Base-by-base conservation (phyloP, 2,329 filamentous ascomycete genomes). In the Xylaria sp. region DNA sequence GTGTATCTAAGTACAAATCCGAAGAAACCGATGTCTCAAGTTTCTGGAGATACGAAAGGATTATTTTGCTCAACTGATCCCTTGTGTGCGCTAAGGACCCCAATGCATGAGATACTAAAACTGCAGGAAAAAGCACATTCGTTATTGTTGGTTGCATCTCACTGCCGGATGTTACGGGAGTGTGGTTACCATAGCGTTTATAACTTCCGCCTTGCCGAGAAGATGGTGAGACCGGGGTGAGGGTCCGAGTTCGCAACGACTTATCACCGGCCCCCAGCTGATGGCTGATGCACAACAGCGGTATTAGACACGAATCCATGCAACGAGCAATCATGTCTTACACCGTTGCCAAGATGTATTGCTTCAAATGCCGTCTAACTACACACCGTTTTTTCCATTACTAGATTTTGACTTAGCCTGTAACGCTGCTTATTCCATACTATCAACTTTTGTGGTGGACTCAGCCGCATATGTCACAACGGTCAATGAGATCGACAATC, bases 1-100 rank as follows among this genome's bases (percentile, higher is more conserved):
- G 67, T 69, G 67, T 65, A 49, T 9, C 31, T 53, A 23, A 23
- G 23, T 23, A 36, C 54, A 48, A n/a, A 53, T 59, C 48, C 53
- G 48, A 66, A 53, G 51, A 54, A 54, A 31, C 23, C n/a, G 20
- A 53, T 57, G 44, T 66, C 48, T 62, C 63, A 28, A 17, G 33
- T 58, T 48, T 26, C n/a, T 13, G 23, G 26, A 54, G 57, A 42
- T 28, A 61, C 57, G 57, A 61, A 58, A 56, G 57, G n/a, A 15
- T 23, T 20, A 20, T 17, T 58, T 56, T n/a, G 23, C 23, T 31
- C 15, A 15, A 31, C 28, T n/a, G 40, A 42, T 40, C 28, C 40
- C 28, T 26, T 26, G 26, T 23, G 31, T 13, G 13, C 11, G 44
- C 46, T 10, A 46, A 38, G 15, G 2, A 59, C 10, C 33, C 56